These are phyloP conservation scores for Eucalyptus camaldulensis DNA, from an alignment of 345 rosid genomes.

Conservation along the genomic window DNA sequence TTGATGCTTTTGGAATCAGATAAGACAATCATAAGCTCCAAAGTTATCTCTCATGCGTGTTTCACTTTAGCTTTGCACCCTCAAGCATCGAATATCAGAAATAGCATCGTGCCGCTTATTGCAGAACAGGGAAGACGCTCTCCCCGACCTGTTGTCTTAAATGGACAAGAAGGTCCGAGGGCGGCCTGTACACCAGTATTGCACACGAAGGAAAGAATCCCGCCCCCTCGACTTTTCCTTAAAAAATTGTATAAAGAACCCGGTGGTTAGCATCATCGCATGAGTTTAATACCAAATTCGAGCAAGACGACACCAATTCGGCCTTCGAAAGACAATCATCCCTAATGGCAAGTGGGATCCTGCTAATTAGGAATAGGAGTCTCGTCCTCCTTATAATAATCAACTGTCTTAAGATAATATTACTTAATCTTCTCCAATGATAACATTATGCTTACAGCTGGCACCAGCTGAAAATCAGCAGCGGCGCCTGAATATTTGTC, in stretches of 20 bases:
- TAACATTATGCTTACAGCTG: background rate
- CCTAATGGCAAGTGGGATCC: background rate
- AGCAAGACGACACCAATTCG: background rate
- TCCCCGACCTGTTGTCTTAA: background rate
- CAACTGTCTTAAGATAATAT: background rate
- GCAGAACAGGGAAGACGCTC: background rate
- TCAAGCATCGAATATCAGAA: background rate
- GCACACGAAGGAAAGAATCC: background rate
- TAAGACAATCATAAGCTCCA: background rate
- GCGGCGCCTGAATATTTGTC: slow-evolving; percentile 5
- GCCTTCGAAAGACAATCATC: background rate
- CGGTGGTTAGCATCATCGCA: background rate
- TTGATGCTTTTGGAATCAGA: background rate
- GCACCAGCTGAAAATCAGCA: slow-evolving; percentile 10
- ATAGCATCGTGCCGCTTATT: background rate
- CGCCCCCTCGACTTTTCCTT: background rate
- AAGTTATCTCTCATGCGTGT: background rate
- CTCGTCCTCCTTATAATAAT: background rate
- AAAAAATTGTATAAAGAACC: background rate
- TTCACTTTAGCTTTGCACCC: background rate
- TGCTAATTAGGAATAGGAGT: background rate
- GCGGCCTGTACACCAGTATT: background rate
- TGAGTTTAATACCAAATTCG: background rate
- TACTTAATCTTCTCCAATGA: background rate
- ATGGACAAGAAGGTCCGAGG: background rate